Conservation (phyloP, 805 yeast species). For the Teunomyces stri region DNA sequence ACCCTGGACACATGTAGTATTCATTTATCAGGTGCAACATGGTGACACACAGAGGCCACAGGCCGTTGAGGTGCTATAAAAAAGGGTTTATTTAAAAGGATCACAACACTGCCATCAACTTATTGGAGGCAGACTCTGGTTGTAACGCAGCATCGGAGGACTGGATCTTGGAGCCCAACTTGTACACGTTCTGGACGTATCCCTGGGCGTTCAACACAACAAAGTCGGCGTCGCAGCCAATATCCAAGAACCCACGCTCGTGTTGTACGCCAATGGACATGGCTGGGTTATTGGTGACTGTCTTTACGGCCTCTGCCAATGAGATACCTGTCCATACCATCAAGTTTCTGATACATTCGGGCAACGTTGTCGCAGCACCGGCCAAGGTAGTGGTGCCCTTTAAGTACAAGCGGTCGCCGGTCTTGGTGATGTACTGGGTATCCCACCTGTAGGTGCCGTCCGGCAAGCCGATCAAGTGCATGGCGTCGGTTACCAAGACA, state of each 20-base stretch:
- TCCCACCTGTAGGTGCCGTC: conserved; percentile 58
- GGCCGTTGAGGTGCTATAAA: background rate
- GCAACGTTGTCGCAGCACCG: conserved; percentile 57
- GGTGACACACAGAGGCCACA: too few species aligned
- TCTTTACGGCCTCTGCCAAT: conserved; percentile 52
- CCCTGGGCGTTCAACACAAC: conserved; percentile 46
- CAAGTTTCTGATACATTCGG: conserved; percentile 49
- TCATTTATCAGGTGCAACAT: too few species aligned
- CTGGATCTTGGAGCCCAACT: conserved; percentile 40
- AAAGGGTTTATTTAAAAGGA: background rate
- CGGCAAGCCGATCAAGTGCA: conserved; percentile 53
- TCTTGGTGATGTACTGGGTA: conserved; percentile 45
- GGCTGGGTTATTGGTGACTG: conserved; percentile 56
- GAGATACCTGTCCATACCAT: conserved; percentile 48
- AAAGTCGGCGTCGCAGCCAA: conserved; percentile 58
- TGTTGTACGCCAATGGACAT: conserved; percentile 41
- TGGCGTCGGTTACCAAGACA: conserved; percentile 58
- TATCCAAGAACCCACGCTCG: conserved; percentile 48
- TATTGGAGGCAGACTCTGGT: conserved; percentile 1
- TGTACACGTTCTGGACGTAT: conserved; percentile 47
- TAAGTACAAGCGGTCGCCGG: conserved; percentile 45
- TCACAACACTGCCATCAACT: conserved; percentile 9
- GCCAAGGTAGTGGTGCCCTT: conserved; percentile 59
- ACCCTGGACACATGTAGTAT: too few species aligned
- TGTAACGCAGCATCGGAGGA: conserved; percentile 7